Base-by-base conservation (phyloP, 179 eudicot species). In the Heliamphora pulchella region DNA sequence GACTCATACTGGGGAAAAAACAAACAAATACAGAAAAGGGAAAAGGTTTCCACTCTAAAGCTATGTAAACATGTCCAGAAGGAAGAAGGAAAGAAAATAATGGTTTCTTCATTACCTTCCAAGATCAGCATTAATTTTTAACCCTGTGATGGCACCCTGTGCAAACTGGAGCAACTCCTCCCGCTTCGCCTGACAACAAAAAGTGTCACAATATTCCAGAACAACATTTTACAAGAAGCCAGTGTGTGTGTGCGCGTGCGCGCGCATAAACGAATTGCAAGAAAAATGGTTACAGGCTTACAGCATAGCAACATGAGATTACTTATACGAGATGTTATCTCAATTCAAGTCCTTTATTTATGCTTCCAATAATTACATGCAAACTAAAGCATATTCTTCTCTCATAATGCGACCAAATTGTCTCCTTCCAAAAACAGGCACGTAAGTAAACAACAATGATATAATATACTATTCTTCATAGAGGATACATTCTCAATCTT, bases 81-180 rank as follows among this genome's bases (percentile, higher is more conserved):
- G 67, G 64, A 61, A 71, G 54, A 70, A 79, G 7, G 11, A 70
- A 20, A 62, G 73, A 67, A 55, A 72, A 81, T 74, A 15, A 65
- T n/a, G 74, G 67, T 46, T 78, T 63, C 79, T 61, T 65, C 50
- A 79, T 77, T 83, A 94, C 99, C 99, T 96, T 84, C 84, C 81
- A 55, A 92, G 64, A 82, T 96, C 98, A 31, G 96, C 96, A 85
- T 90, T 94, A 53, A 94, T 84, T 88, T 96, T 96, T 84, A 96
- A 83, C 74, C 99, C 98, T 72, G 97, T 87, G 78, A 96, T 89
- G 82, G 98, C 99, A 82, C 90, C 88, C 91, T 96, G 97, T 59
- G 98, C 96, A 90, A 96, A 96, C 89, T 91, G 97, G 50, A 96
- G 94, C 85, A 96, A 77, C 83, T 96, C 99, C 84, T 96, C 99